Evolutionary conservation across 495 filamentous ascomycete species (phyloP).

Genomic region (Penicillium bovifimosum): DNA sequence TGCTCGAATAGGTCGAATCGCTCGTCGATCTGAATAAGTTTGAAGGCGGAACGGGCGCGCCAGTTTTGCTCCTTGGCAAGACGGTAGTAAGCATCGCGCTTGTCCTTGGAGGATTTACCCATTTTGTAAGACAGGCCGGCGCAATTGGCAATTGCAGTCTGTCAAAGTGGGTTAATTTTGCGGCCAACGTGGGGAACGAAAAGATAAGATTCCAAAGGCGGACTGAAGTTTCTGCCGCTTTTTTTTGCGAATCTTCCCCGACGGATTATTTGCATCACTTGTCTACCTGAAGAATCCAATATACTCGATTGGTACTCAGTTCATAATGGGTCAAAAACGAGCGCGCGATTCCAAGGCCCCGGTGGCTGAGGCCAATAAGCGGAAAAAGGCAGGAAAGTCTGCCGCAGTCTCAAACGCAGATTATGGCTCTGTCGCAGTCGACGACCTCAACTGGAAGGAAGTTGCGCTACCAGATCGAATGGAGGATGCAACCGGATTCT

Average conservation of each 20-base stretch:
- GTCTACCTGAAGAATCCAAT: neutral
- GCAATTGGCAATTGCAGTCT: neutral
- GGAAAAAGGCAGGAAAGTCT: constrained; percentile 41
- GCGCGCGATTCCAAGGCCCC: constrained; percentile 41
- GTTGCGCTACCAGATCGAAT: constrained; percentile 80
- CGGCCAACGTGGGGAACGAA: constrained; percentile 24
- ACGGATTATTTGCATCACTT: constrained; percentile 6
- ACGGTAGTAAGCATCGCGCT: constrained; percentile 95
- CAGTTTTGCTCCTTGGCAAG: constrained; percentile 98
- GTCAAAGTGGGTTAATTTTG: constrained; percentile 18
- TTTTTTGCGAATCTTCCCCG: constrained; percentile 23
- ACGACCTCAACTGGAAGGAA: constrained; percentile 74
- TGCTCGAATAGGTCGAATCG: constrained; percentile 88
- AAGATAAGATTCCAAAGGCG: constrained; percentile 39
- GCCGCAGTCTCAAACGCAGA: constrained; percentile 12
- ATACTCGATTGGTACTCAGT: neutral
- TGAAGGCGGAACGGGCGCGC: constrained; percentile 94
- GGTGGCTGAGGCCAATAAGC: constrained; percentile 40
- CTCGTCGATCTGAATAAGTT: constrained; percentile 92
- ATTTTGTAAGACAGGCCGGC: constrained; percentile 41
- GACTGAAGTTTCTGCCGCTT: constrained; percentile 35
- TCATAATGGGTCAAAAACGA: constrained; percentile 42
- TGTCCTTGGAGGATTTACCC: constrained; percentile 98
- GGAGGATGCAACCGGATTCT: constrained; percentile 92
- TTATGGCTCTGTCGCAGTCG: constrained; percentile 38